Conservation (phyloP, 176 grass and related monocot species). For the Ananas comosus region DNA sequence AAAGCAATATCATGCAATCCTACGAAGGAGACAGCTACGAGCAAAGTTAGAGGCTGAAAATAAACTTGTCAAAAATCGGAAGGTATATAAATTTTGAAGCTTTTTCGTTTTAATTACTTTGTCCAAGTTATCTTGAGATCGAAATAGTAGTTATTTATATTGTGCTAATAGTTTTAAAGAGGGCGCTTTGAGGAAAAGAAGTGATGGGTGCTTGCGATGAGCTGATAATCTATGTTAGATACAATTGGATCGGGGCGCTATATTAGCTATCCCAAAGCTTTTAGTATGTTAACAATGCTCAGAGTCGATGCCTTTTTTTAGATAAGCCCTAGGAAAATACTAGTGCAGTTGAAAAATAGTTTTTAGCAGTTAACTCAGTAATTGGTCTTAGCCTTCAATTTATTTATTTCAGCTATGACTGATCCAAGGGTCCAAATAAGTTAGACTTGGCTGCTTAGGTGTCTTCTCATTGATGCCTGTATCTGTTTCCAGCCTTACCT, state of each 20-base stretch:
- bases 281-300: no score
- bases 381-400: background rate
- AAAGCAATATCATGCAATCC: slow-evolving; percentile 90
- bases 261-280: no score
- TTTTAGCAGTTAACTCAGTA: background rate
- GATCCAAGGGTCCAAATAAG: background rate
- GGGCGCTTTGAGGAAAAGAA: no score
- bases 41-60: slow-evolving; percentile 93
- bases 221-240: no score
- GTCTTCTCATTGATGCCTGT: background rate
- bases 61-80: slow-evolving; percentile 74
- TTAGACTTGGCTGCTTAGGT: background rate
- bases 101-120: background rate
- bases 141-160: background rate
- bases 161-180: background rate
- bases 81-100: slow-evolving; percentile 34
- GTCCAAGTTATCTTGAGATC: background rate
- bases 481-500: slow-evolving; percentile 39
- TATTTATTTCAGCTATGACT: slow-evolving; percentile 2
- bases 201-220: no score
- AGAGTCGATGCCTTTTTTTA: no score
- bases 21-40: slow-evolving; percentile 78
- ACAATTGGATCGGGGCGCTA: no score
- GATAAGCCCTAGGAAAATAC: no score
- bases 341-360: background rate